These are phyloP conservation scores for Hypomontagnella monticulosa DNA, from an alignment of 495 filamentous ascomycete species.

Conservation along the genomic window DNA sequence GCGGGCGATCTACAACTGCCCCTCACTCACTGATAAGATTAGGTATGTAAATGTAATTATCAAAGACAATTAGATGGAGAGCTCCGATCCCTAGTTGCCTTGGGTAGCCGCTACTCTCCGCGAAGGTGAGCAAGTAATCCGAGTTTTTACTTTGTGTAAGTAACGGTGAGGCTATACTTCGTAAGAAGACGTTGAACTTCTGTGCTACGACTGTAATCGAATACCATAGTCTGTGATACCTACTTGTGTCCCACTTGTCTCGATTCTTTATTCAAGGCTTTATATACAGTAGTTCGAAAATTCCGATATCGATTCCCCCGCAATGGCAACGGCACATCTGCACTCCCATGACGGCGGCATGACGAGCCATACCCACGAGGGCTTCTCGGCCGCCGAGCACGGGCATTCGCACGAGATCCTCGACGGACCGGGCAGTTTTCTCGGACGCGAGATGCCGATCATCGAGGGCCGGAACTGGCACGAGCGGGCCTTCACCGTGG, in stretches of 20 bases:
- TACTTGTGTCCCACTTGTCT: background rate
- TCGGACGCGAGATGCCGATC: slow-evolving; percentile 92
- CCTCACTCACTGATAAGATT: slow-evolving; percentile 34
- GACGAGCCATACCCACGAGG: slow-evolving; percentile 68
- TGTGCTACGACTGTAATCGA: background rate
- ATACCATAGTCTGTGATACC: background rate
- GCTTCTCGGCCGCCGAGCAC: slow-evolving; percentile 75
- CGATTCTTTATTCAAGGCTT: background rate
- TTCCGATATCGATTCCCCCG: background rate
- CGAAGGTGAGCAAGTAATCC: no score
- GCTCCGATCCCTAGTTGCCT: no score
- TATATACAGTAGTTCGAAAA: background rate
- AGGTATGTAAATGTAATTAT: no score
- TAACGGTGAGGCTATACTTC: background rate
- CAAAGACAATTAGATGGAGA: no score
- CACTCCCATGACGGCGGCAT: slow-evolving; percentile 68
- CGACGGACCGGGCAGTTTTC: slow-evolving; percentile 89
- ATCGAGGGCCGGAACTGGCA: slow-evolving; percentile 87
- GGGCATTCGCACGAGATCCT: slow-evolving; percentile 97
- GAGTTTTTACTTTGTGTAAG: background rate
- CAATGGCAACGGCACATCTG: slow-evolving; percentile 42
- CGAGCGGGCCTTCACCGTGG: slow-evolving; percentile 92
- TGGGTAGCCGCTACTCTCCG: no score
- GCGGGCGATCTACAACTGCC: slow-evolving; percentile 18
- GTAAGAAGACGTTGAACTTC: no score